These are phyloP conservation scores for Hanseniaspora taiwanica DNA, from an alignment of 805 yeast genomes.

Conservation along the genomic window DNA sequence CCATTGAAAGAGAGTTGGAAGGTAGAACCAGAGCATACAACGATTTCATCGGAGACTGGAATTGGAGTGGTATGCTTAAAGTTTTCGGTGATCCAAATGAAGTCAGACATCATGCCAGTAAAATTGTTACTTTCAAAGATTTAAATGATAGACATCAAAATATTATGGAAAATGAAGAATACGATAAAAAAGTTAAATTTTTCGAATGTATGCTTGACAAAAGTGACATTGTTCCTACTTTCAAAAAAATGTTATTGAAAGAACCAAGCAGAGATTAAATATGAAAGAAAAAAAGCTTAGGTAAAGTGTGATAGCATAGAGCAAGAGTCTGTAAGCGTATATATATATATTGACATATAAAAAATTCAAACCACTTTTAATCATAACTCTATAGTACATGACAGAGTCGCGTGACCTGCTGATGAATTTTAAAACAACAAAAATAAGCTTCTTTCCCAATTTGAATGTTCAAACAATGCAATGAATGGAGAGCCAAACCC, in stretches of 20 bases:
- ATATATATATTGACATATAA: no score
- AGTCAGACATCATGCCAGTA: conserved; percentile 19
- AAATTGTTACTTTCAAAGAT: conserved; percentile 28
- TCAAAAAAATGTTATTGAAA: no score
- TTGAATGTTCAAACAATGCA: conserved; percentile 1
- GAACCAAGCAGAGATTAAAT: no score
- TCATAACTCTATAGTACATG: no score
- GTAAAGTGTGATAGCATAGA: no score
- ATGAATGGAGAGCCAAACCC: conserved; percentile 14
- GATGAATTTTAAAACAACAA: no score
- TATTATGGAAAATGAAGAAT: conserved; percentile 20
- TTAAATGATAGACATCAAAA: conserved; percentile 25
- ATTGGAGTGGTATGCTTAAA: conserved; percentile 58
- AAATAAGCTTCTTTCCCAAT: no score
- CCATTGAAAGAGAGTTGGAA: conserved; percentile 75
- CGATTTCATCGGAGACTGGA: conserved; percentile 72
- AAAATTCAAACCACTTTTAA: no score
- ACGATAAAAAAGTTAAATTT: conserved; percentile 30
- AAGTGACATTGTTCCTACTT: conserved; percentile 47
- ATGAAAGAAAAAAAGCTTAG: no score
- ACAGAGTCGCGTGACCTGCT: no score
- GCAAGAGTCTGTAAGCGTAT: no score
- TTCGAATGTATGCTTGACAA: conserved; percentile 47
- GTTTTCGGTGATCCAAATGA: conserved; percentile 45
- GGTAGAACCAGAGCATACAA: conserved; percentile 70